Evolutionary conservation across 2,329 filamentous ascomycete species (phyloP), one percentile per base, ranked within the genome.

Genomic region (Orbilia oligospora): DNA sequence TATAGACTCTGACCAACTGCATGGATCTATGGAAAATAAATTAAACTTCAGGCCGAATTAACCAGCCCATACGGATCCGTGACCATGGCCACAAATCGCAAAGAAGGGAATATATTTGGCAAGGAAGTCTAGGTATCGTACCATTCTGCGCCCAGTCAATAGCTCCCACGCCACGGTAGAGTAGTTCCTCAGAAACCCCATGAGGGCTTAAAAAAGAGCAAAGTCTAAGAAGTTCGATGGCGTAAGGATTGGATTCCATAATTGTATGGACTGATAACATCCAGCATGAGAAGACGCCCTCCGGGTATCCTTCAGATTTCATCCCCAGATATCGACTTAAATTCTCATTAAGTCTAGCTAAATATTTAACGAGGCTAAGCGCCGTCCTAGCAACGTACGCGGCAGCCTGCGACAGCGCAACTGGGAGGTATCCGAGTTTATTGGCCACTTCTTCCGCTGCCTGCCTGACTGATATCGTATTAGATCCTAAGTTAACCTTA

Each of bases 371-470:
- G 20, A 65, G 56, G 5, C 36, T 18, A 30, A 71, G 51, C 2
- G 10, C 18, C 8, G 8, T 30, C n/a, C 22, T 38, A 1, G 14
- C 20, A 9, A 71, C 22, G 16, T 80, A 80, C 27, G 75, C 78
- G 5, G 67, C 73, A 18, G 79, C 78, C 18, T 80, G 80, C 16
- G 76, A 56, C 20, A 81, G 66, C 8, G 78, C 72, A 6, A 81
- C n/a, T 16, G 80, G 79, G 8, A 80, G 63, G 55, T 79, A 44
- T 2, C 79, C 72, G 4, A 80, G 63, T 10, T 18, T 61, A 30
- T 76, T 49, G 20, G 65, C 73, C 6, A 80, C 76, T 24, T 58
- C 65, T 63, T 48, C 63, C 27, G 61, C 71, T n/a, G n/a, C n/a
- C n/a, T n/a, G n/a, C n/a, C n/a, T n/a, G n/a, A n/a, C n/a, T n/a